Evolutionary conservation across 305 asterid species (phyloP).

Genomic region (Fraxinus sp.): DNA sequence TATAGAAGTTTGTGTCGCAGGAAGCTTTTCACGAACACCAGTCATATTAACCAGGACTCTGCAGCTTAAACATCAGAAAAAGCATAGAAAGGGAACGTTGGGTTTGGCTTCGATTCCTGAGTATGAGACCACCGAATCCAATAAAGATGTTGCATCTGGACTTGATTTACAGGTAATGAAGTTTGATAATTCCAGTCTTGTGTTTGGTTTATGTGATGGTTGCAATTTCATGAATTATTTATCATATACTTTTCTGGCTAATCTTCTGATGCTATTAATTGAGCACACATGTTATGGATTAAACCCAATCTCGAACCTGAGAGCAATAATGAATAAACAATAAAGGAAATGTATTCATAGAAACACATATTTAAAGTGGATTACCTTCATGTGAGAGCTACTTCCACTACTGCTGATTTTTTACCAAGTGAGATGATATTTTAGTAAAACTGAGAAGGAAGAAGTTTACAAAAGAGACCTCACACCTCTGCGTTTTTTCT

Average conservation of each 20-base stretch:
- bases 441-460: background rate
- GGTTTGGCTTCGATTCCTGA: conserved; percentile 48
- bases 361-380: background rate
- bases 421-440: background rate
- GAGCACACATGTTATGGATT: background rate
- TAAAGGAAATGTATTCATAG: background rate
- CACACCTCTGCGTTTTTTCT: background rate
- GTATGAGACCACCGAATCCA: conserved; percentile 30
- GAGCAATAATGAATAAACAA: background rate
- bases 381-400: background rate
- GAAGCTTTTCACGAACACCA: conserved; percentile 41
- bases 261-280: background rate
- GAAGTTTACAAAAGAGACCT: background rate
- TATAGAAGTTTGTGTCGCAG: conserved; percentile 51
- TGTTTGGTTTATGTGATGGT: background rate
- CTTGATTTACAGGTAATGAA: conserved; percentile 37
- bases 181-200: background rate
- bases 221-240: background rate
- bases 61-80: conserved; percentile 37
- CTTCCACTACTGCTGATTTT: background rate
- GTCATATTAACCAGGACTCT: conserved; percentile 45
- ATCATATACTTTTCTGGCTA: background rate
- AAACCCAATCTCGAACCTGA: background rate
- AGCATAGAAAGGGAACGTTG: conserved; percentile 34
- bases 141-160: conserved; percentile 29